Conservation (phyloP, 1,284 basidiomycete species). For the Anthracocystis walkeri region DNA sequence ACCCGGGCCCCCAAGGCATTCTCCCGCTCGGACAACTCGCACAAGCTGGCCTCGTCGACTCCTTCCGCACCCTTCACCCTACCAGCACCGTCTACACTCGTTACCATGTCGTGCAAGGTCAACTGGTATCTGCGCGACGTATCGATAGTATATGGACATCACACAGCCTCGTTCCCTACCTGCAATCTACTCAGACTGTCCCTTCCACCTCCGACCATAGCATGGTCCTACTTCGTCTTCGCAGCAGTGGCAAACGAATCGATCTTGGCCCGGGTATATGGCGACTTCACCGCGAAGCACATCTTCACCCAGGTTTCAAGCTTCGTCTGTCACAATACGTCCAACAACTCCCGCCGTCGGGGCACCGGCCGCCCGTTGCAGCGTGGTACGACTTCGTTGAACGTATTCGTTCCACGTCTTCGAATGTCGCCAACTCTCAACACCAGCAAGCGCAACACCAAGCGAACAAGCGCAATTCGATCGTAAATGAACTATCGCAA, state of each 20-base stretch:
- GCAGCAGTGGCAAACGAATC: background rate
- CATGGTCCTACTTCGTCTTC: background rate
- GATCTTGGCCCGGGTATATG: background rate
- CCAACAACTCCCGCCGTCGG: background rate
- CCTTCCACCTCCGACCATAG: background rate
- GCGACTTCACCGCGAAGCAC: background rate
- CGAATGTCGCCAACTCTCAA: background rate
- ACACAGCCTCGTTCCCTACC: background rate
- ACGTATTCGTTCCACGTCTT: background rate
- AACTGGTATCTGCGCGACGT: background rate
- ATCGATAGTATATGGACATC: background rate
- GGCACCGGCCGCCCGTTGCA: background rate
- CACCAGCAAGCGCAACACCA: background rate
- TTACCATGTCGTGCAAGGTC: background rate
- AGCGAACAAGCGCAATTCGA: background rate
- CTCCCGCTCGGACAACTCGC: background rate
- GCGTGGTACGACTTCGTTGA: background rate
- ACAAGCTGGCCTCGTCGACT: background rate
- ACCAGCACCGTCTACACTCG: background rate
- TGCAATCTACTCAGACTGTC: background rate
- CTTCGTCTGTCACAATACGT: background rate
- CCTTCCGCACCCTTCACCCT: background rate
- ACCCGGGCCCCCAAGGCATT: too few species aligned
- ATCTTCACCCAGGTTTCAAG: background rate
- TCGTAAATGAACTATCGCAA: background rate